These are phyloP conservation scores for Magnolia sinica DNA, from an alignment of 164 flowering plant species.

Conservation along the genomic window DNA sequence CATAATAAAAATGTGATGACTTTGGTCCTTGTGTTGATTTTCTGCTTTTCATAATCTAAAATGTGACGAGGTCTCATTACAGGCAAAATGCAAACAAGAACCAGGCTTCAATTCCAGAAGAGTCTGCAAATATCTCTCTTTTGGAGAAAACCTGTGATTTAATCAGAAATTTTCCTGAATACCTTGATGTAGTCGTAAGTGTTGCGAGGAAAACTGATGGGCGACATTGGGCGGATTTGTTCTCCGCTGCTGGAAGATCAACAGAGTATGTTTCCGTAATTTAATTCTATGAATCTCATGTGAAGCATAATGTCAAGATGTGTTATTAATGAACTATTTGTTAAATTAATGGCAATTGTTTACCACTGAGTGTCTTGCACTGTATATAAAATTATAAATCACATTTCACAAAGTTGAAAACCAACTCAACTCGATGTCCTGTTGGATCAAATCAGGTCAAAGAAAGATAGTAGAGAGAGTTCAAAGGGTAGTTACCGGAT, in stretches of 20 bases:
- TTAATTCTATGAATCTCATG: neutral
- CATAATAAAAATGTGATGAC: neutral
- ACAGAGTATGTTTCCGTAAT: conserved; percentile 60
- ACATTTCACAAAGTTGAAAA: too few species aligned
- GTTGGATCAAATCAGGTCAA: too few species aligned
- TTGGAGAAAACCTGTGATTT: conserved; percentile 90
- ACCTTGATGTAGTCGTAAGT: conserved; percentile 92
- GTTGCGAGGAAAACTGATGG: conserved; percentile 99
- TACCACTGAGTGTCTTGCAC: too few species aligned
- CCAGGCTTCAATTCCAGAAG: conserved; percentile 36
- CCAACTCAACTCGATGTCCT: too few species aligned
- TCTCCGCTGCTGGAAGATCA: conserved; percentile 97
- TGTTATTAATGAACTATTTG: too few species aligned
- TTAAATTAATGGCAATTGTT: too few species aligned
- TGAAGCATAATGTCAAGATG: neutral
- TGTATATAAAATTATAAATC: too few species aligned
- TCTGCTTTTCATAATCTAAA: conserved; percentile 5
- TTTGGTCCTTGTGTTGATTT: neutral
- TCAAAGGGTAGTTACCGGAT: too few species aligned
- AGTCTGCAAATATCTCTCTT: conserved; percentile 41
- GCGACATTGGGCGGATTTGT: conserved; percentile 95
- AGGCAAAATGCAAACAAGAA: conserved; percentile 77
- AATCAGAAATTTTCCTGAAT: conserved; percentile 83
- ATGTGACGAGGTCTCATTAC: conserved; percentile 18
- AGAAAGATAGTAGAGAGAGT: too few species aligned